Conservation (phyloP, 106 monocot species). For the Allium cepa region DNA sequence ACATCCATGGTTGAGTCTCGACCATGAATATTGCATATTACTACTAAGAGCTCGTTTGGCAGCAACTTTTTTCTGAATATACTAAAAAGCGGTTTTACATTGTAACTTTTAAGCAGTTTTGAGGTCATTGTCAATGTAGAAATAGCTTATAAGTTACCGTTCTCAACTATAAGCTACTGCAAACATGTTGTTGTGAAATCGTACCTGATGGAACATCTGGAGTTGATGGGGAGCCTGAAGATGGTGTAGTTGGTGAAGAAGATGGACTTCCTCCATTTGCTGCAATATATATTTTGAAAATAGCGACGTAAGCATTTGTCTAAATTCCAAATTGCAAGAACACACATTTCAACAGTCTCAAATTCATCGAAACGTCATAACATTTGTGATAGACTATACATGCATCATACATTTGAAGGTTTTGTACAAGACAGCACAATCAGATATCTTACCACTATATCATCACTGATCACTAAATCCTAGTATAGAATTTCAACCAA, state of each 20-base stretch:
- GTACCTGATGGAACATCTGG: slow-evolving; percentile 5
- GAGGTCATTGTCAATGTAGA: background rate
- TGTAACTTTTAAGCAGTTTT: too few relatives aligned
- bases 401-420: too few relatives aligned
- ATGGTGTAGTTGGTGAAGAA: slow-evolving; percentile 3
- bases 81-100: background rate
- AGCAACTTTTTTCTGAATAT: background rate
- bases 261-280: background rate
- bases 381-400: background rate
- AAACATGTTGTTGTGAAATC: background rate
- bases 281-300: too few relatives aligned
- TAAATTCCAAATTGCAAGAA: background rate
- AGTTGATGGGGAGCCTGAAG: background rate
- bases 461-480: too few relatives aligned
- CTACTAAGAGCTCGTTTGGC: background rate
- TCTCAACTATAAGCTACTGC: background rate
- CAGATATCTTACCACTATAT: too few relatives aligned
- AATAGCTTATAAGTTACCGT: background rate
- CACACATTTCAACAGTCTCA: background rate
- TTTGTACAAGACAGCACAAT: too few relatives aligned
- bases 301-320: background rate
- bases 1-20: too few relatives aligned
- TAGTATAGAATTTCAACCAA: too few relatives aligned
- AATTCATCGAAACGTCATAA: background rate
- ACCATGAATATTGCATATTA: background rate